Conservation (phyloP, 2,329 filamentous ascomycete species). For the Fusarium sp. region DNA sequence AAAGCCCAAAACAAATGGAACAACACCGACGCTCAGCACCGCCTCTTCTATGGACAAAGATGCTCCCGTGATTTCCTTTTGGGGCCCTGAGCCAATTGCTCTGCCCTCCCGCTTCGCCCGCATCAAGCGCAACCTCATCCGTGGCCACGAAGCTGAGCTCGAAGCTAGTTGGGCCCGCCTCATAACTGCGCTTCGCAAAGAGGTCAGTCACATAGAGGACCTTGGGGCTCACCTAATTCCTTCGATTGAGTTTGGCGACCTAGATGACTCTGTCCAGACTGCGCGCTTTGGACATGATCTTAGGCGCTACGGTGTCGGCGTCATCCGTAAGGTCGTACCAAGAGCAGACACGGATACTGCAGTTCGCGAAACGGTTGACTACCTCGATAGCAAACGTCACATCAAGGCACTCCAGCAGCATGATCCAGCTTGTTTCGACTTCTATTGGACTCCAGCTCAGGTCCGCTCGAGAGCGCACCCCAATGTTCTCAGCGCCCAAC, state of each 20-base stretch:
- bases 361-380: slow-evolving; percentile 70
- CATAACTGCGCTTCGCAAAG: slow-evolving; percentile 61
- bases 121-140: slow-evolving; percentile 66
- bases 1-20: slow-evolving; percentile 17
- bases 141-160: slow-evolving; percentile 65
- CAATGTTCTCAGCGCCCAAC: slow-evolving; percentile 71
- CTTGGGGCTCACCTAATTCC: slow-evolving; percentile 66
- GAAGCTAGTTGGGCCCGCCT: slow-evolving; percentile 67
- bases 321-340: slow-evolving; percentile 73
- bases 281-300: slow-evolving; percentile 68
- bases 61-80: slow-evolving; percentile 66
- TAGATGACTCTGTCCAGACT: slow-evolving; percentile 60
- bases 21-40: slow-evolving; percentile 18
- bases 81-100: slow-evolving; percentile 68
- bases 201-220: slow-evolving; percentile 64
- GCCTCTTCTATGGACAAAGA: slow-evolving; percentile 54
- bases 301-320: slow-evolving; percentile 71
- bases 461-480: slow-evolving; percentile 75
- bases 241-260: slow-evolving; percentile 65
- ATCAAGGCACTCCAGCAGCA: slow-evolving; percentile 47
- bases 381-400: slow-evolving; percentile 53
- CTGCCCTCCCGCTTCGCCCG: slow-evolving; percentile 68
- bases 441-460: slow-evolving; percentile 80
- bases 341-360: slow-evolving; percentile 65
- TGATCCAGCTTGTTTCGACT: slow-evolving; percentile 77